Base-by-base conservation (phyloP, 371 early-diverging fungal species). In the Mucor indicus region DNA sequence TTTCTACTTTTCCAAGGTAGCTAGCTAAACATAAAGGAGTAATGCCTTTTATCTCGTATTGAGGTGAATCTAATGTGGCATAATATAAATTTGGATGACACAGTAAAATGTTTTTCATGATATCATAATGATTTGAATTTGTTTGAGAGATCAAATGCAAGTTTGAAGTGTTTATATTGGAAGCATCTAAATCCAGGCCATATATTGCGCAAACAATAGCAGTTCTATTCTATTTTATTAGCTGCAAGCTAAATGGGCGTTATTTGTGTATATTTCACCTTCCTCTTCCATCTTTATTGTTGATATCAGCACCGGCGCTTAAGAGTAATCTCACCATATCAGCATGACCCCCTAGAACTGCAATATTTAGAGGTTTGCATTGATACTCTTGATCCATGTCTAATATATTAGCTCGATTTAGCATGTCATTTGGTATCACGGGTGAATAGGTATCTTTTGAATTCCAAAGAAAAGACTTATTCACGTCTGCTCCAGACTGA, bases 11-110 rank as follows among this genome's bases (percentile, higher is more conserved):
- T 42, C 87, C 85, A 4, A 86, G 69, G 45, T 88, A 88, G 40
- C 86, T 83, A 10, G 85, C 85, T 22, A 88, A 58, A 59, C 86
- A 86, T n/a, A 88, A 72, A 12, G 86, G 85, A 9, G 85, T 88
- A 38, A 86, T 85, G 2, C 89, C 89, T 41, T 76, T 73, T 53
- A 76, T 76, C 53, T 81, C 85, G 38, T 77, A 73, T 50, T 86
- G 84, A 20, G 89, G 84, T 2, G 76, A 64, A 51, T 86, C 80
- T 25, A 85, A 51, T 1, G 73, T 81, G 13, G 76, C 70, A 47
- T 69, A 71, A 33, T 64, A 71, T 6, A 80, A 55, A 32, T 77
- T 79, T 2, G 79, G 82, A 49, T 81, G 77, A 12, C 76, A 65
- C 9, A 79, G 55, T 15, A 87, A 54, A 17, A 80, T 71, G 44